Base-by-base conservation (phyloP, 1,139 yeast genomes). In the Wickerhamiella infanticola region DNA sequence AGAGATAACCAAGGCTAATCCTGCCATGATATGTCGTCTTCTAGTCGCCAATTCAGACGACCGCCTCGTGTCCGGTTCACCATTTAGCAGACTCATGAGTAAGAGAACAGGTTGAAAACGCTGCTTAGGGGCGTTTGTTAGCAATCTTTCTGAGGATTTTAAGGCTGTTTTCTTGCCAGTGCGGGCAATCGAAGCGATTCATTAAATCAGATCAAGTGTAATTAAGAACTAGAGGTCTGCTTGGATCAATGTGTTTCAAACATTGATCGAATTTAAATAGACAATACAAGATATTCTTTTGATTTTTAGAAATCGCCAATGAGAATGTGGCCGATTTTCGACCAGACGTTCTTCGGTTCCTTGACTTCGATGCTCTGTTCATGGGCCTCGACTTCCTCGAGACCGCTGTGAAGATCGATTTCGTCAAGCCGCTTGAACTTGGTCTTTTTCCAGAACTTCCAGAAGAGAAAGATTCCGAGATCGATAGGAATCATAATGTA, bases 401-500 rank as follows among this genome's bases (percentile, higher is more conserved):
- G 57, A 1, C 81, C 83, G 2, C 73, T 63, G 4, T 59, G 50
- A 40, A 79, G 64, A 57, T 79, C 84, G 33, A 78, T 75, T 11
- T 74, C 75, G 18, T 54, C 53, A 1, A 81, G 70, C 39, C 66
- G 64, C 44, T 61, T 65, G 66, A 77, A 68, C 53, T 69, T 73
- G 43, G 79, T 74, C 47, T 69, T 65, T 58, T 67, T 70, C 46
- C 58, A 39, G n/a, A 77, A 37, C 57, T 81, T 81, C 72, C 80
- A 80, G 23, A 61, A 63, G 9, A 78, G 51, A 52, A 70, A 81
- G 24, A 81, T 66, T 2, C 62, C 75, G 45, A 79, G 59, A 55
- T 78, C 77, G 42, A 81, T 64, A 49, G 80, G 80, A 26, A 81
- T 69, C 76, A 81, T 75, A 52, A 82, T 62, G 57, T 81, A 82